phyloP scores from a whole-genome alignment of 768 basidiomycete genomes.

The Tubosaeta brunneosetosa region DNA sequence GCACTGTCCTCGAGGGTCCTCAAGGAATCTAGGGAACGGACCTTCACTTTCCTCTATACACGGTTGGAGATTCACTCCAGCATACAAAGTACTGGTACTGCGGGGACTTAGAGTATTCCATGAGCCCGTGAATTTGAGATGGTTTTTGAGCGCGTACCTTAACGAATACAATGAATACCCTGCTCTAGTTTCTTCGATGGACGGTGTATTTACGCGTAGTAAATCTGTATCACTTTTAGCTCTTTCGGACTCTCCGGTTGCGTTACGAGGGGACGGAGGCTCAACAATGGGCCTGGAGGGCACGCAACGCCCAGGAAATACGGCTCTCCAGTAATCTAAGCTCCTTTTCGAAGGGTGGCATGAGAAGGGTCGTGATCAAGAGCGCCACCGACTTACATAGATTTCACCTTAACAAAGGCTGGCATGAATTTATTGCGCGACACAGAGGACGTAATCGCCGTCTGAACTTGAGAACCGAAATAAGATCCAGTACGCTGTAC shows the following conservation, averaged over 20 bases:
- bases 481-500: constrained; percentile 2
- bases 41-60: no score
- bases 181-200: background rate
- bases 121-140: background rate
- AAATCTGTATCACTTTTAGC: background rate
- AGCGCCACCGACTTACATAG: background rate
- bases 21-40: no score
- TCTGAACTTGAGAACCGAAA: constrained; percentile 8
- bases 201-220: background rate
- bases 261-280: constrained; percentile 8
- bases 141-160: constrained; percentile 6
- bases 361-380: background rate
- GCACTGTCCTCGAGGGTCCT: no score
- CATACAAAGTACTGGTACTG: no score
- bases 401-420: background rate
- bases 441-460: background rate
- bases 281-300: constrained; percentile 7
- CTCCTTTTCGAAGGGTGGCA: background rate
- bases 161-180: constrained; percentile 2
- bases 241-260: background rate
- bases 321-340: constrained; percentile 7
- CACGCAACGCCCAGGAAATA: constrained; percentile 7
- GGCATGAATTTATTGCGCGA: background rate
- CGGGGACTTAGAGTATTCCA: background rate
- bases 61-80: no score